Evolutionary conservation across 768 basidiomycete species (phyloP).

Genomic region (Suillus subaureus): DNA sequence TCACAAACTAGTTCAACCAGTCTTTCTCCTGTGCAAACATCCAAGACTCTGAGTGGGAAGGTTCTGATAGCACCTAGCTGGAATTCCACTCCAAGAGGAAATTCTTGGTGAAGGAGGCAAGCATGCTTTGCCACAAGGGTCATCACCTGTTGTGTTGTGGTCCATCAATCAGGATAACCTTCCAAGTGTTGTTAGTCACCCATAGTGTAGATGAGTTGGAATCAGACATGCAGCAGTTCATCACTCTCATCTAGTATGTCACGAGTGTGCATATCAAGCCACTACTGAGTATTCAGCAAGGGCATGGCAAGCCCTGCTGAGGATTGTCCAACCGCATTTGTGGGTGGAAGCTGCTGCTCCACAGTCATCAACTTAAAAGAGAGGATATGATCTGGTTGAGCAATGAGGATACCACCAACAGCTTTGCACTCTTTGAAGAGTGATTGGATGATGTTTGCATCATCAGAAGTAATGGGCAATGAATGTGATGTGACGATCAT

Average conservation of each 20-base stretch:
- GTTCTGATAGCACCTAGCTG: not conserved
- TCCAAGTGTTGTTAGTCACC: slow-evolving; percentile 39
- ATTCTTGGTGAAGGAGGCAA: not conserved
- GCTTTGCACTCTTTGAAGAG: slow-evolving; percentile 33
- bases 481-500: too few relatives aligned
- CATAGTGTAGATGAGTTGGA: slow-evolving; percentile 50
- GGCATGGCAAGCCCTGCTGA: too few relatives aligned
- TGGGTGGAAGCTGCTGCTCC: slow-evolving; percentile 29
- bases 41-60: slow-evolving; percentile 14
- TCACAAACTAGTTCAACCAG: slow-evolving; percentile 2
- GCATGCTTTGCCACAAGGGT: slow-evolving; percentile 22
- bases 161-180: slow-evolving; percentile 45
- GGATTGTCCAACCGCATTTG: too few relatives aligned
- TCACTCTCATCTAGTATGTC: slow-evolving; percentile 36
- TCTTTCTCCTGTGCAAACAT: slow-evolving; percentile 1
- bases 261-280: slow-evolving; percentile 26
- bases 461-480: too few relatives aligned
- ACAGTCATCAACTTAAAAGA: slow-evolving; percentile 46
- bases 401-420: slow-evolving; percentile 42
- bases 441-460: too few relatives aligned
- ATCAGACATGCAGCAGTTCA: slow-evolving; percentile 43
- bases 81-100: slow-evolving; percentile 12
- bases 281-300: slow-evolving; percentile 23
- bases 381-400: slow-evolving; percentile 55
- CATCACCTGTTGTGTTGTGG: slow-evolving; percentile 39